phyloP scores from a whole-genome alignment of 306 rosid species.

The Abrus precatorius region DNA sequence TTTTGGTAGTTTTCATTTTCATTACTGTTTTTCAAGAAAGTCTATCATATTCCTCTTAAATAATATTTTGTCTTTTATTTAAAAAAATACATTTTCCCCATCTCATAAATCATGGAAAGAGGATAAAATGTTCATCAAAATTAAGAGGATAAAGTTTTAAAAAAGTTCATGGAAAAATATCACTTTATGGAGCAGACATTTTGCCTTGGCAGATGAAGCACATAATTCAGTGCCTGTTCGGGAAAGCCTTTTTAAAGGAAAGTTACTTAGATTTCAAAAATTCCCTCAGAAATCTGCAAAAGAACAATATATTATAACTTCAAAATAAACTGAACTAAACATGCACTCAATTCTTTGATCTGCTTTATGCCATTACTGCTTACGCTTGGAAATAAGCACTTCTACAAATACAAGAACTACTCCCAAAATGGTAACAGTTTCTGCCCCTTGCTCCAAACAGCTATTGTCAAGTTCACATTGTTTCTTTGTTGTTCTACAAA shows the following conservation, averaged over 20 bases:
- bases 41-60: conserved; percentile 7
- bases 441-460: conserved; percentile 29
- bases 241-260: too few relatives aligned
- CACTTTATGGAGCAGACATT: not conserved
- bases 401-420: conserved; percentile 27
- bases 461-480: conserved; percentile 9
- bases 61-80: conserved; percentile 2
- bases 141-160: conserved; percentile 13
- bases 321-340: too few relatives aligned
- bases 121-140: conserved; percentile 31
- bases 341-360: not conserved
- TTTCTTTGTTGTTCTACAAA: conserved; percentile 18
- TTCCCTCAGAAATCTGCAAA: too few relatives aligned
- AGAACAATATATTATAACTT: too few relatives aligned
- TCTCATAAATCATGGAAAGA: conserved; percentile 37
- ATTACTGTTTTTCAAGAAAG: conserved; percentile 4
- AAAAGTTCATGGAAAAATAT: conserved; percentile 21
- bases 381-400: conserved; percentile 16
- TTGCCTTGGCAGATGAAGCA: conserved; percentile 27
- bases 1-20: conserved; percentile 34
- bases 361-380: conserved; percentile 16
- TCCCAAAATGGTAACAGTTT: conserved; percentile 2
- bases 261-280: too few relatives aligned
- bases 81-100: not conserved
- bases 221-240: not conserved